phyloP scores from a whole-genome alignment of 129 eudicot species.

The sunflower (Helianthus annuus) region DNA sequence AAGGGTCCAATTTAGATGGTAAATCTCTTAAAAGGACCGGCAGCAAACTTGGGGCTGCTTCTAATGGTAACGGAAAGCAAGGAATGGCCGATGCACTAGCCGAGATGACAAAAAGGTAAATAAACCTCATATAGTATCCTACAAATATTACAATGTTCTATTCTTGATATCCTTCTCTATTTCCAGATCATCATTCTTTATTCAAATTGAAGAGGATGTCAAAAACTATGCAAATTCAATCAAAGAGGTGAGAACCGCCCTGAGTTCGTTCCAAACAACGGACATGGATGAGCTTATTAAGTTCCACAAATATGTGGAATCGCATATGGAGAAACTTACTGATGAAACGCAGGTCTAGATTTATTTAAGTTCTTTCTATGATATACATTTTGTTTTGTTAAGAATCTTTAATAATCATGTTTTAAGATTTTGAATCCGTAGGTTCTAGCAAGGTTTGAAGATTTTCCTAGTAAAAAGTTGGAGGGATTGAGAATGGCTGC shows the following conservation, averaged over 20 bases:
- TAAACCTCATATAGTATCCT: conserved; percentile 23
- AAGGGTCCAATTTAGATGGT: conserved; percentile 61
- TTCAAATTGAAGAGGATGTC: conserved; percentile 89
- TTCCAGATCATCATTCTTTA: conserved; percentile 77
- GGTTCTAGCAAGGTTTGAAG: conserved; percentile 57
- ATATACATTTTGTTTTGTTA: not conserved
- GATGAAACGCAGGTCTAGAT: conserved; percentile 69
- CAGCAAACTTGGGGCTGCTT: conserved; percentile 43
- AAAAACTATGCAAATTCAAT: conserved; percentile 49
- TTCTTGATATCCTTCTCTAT: conserved; percentile 17
- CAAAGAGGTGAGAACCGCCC: conserved; percentile 51
- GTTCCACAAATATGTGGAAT: conserved; percentile 70
- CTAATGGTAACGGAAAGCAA: conserved; percentile 53
- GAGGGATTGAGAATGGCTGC: conserved; percentile 67
- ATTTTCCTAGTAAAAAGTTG: conserved; percentile 52
- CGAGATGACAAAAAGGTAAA: conserved; percentile 87
- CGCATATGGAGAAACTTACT: conserved; percentile 67
- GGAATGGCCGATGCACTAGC: conserved; percentile 96
- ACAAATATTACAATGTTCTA: not conserved
- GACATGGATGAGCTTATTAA: conserved; percentile 75
- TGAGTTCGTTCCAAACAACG: conserved; percentile 59
- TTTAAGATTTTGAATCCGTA: conserved; percentile 8
- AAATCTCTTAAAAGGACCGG: conserved; percentile 44
- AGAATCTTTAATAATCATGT: not conserved
- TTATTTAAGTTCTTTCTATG: not conserved